Percentiles rank a stretch among this genome's conserved stretches.
phyloP scores from a whole-genome alignment of 176 grass and related monocot species.

The Zea luxurians region DNA sequence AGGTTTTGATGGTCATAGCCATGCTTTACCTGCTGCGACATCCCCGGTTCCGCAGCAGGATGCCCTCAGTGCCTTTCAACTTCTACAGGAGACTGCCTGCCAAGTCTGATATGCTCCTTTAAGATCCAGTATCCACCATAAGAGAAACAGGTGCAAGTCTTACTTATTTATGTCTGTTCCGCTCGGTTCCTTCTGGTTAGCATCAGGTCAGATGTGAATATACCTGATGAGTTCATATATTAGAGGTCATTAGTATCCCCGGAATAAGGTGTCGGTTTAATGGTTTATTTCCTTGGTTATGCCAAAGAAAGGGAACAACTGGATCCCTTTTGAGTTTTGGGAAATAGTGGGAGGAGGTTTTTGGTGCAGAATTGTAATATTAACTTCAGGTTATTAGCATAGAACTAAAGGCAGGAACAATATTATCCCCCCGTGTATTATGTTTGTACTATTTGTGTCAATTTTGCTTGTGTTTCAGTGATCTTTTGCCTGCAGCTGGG shows the following conservation, averaged over 20 bases:
- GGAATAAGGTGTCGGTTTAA: slow-evolving; percentile 43
- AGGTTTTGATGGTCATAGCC: slow-evolving; percentile 66
- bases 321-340: slow-evolving; percentile 45
- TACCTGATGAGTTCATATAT: slow-evolving; percentile 41
- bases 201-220: slow-evolving; percentile 58
- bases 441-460: slow-evolving; percentile 32
- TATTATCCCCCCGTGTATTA: slow-evolving; percentile 24
- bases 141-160: slow-evolving; percentile 25
- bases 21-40: slow-evolving; percentile 85
- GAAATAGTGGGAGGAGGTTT: not conserved
- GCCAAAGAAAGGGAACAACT: slow-evolving; percentile 40
- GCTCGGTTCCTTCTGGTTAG: slow-evolving; percentile 43
- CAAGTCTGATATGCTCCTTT: slow-evolving; percentile 86
- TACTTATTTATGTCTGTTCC: slow-evolving; percentile 40
- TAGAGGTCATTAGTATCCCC: slow-evolving; percentile 28
- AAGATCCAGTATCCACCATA: slow-evolving; percentile 29
- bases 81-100: slow-evolving; percentile 96
- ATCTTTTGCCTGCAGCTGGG: not conserved
- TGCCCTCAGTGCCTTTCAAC: slow-evolving; percentile 88
- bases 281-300: slow-evolving; percentile 35
- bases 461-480: slow-evolving; percentile 36
- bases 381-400: slow-evolving; percentile 31
- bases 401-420: slow-evolving; percentile 35
- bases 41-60: slow-evolving; percentile 78
- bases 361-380: slow-evolving; percentile 14